Conservation (phyloP, 2,329 filamentous ascomycete species). For the Diaporthe sp. region DNA sequence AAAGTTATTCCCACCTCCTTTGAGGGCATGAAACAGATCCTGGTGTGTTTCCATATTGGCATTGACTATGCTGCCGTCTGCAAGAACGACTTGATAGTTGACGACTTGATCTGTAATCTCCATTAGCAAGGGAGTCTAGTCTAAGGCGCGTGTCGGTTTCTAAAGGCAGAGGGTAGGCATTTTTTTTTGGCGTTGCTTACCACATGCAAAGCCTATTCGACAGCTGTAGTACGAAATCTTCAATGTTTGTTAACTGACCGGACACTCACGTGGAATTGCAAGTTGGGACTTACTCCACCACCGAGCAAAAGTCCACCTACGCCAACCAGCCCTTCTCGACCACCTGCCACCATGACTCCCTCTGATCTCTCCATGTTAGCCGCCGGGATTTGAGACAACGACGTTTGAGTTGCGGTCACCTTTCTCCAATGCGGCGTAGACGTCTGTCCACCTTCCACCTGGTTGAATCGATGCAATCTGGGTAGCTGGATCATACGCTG, state of each 20-base stretch:
- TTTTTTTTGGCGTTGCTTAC: not conserved
- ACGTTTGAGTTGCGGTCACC: not conserved
- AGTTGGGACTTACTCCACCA: not conserved
- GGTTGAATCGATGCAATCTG: not conserved
- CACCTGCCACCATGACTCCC: not conserved
- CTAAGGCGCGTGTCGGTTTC: not conserved
- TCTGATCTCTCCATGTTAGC: not conserved
- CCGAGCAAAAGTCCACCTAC: not conserved
- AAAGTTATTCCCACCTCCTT: not conserved
- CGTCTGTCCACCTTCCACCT: not conserved
- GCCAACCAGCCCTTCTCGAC: not conserved
- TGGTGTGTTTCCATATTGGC: not conserved
- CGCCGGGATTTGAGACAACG: not conserved
- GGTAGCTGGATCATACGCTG: not conserved
- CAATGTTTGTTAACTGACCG: not conserved
- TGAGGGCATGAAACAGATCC: not conserved
- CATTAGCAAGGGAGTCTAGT: not conserved
- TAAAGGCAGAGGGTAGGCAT: not conserved
- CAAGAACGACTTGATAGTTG: not conserved
- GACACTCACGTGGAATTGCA: not conserved
- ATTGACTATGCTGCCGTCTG: not conserved
- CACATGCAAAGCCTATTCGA: not conserved
- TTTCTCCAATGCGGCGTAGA: not conserved
- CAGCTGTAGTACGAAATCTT: not conserved
- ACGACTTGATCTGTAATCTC: not conserved